Evolutionary conservation across 179 eudicot genomes (phyloP), one percentile per base, ranked within the genome.

Genomic region (Silene coronaria): DNA sequence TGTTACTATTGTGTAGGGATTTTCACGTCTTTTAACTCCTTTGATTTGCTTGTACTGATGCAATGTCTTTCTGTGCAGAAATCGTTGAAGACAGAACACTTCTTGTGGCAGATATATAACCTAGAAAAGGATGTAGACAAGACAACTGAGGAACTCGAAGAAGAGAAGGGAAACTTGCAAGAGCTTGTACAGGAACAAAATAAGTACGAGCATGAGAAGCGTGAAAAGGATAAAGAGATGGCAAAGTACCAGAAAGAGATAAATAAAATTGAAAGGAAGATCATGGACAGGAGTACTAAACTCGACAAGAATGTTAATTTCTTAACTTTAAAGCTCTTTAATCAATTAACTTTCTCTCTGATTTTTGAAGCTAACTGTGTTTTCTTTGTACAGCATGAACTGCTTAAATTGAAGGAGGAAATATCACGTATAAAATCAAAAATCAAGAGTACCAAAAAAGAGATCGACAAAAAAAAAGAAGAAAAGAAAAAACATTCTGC

Each of bases 71-170:
- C 32, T 69, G 53, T 84, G 85, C 96, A 95, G 99, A 95, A 89
- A 95, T 67, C 85, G 42, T 75, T 91, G 87, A 96, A 93, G 93
- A 91, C 84, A 73, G 96, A 96, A 77, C 91, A 96, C 81, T 93
- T 78, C 76, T 86, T 93, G 58, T 96, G 99, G 99, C 97, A 93
- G 83, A 80, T 96, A 55, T 88, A 83, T 76, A 91, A 85, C 81
- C 82, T 93, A 74, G 91, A 89, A 74, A 91, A 82, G 64, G 99
- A 96, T 79, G 80, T 85, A 63, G 85, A 84, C 71, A 87, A 87
- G 78, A 86, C 83, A 66, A 83, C 79, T 32, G 89, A 84, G 79
- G 99, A 93, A 64, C 81, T 87, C 53, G 91, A 86, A 61, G 84
- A 77, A 78, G 97, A 88, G 75, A 86, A 86, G 86, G 81, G 78